Percentiles rank a stretch among this genome's conserved stretches.
Evolutionary conservation across 495 filamentous ascomycete genomes (phyloP).

Genomic region (Aspergillus olivimuriae): DNA sequence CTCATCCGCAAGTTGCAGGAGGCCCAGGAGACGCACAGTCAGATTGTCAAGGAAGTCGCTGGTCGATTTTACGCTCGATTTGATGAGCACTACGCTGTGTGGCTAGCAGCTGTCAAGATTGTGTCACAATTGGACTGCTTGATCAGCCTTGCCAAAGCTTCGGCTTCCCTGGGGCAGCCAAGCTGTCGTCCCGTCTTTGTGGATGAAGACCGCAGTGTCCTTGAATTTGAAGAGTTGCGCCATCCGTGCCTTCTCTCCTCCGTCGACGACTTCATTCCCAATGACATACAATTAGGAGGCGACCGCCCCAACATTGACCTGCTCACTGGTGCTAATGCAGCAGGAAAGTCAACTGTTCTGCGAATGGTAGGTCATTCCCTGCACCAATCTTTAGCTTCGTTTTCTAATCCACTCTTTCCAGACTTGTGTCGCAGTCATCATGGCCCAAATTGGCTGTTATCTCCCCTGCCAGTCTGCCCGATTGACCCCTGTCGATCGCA

Average conservation of each 20-base stretch:
- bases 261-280: slow-evolving; percentile 93
- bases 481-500: slow-evolving; percentile 90
- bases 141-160: slow-evolving; percentile 86
- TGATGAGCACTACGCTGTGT: slow-evolving; percentile 78
- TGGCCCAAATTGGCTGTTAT: slow-evolving; percentile 97
- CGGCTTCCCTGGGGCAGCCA: slow-evolving; percentile 71
- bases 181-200: slow-evolving; percentile 86
- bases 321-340: slow-evolving; percentile 93
- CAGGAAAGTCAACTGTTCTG: slow-evolving; percentile 96
- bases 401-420: slow-evolving; percentile 20
- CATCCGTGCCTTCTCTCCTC: slow-evolving; percentile 90
- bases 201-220: slow-evolving; percentile 71
- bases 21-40: slow-evolving; percentile 87
- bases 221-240: slow-evolving; percentile 87
- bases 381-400: not conserved
- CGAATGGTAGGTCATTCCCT: slow-evolving; percentile 85
- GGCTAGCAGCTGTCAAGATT: slow-evolving; percentile 81
- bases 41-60: slow-evolving; percentile 84
- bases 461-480: slow-evolving; percentile 76
- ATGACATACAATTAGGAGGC: slow-evolving; percentile 86
- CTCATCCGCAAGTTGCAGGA: slow-evolving; percentile 85
- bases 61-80: slow-evolving; percentile 81
- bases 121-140: slow-evolving; percentile 92
- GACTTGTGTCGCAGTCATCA: slow-evolving; percentile 93
- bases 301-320: slow-evolving; percentile 75